A percentile compares a stretch with the other conserved stretches of the same genome.
Evolutionary conservation across 352 stramenopile genomes (phyloP).

Genomic region (Peronospora belbahrii): DNA sequence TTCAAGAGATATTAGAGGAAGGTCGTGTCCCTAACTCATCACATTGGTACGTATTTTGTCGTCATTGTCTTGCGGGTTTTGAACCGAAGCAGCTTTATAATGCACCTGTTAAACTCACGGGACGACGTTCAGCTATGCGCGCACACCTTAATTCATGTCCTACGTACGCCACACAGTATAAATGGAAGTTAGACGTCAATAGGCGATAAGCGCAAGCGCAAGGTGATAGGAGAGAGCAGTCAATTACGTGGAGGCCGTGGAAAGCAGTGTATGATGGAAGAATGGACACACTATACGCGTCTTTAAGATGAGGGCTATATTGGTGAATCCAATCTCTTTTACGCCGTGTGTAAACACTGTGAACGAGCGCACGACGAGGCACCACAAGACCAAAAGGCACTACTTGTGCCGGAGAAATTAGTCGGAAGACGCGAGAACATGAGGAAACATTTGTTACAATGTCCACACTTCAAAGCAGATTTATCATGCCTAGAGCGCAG

Average conservation of each 20-base stretch:
- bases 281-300: constrained; percentile 72
- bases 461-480: constrained; percentile 57
- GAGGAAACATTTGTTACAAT: constrained; percentile 61
- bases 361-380: constrained; percentile 52
- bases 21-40: constrained; percentile 68
- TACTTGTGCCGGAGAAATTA: constrained; percentile 52
- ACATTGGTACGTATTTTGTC: constrained; percentile 78
- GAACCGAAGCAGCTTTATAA: constrained; percentile 63
- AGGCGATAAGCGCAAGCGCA: constrained; percentile 51
- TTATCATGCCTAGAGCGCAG: constrained; percentile 45
- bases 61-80: constrained; percentile 54
- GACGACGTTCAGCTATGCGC: constrained; percentile 65
- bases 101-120: constrained; percentile 48
- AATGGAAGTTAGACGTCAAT: constrained; percentile 22
- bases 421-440: constrained; percentile 72
- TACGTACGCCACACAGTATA: constrained; percentile 61
- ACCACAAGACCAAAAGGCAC: constrained; percentile 40
- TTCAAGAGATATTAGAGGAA: constrained; percentile 56
- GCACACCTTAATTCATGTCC: constrained; percentile 69
- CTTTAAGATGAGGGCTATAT: constrained; percentile 76
- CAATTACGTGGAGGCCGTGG: constrained; percentile 40
- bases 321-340: constrained; percentile 79
- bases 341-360: constrained; percentile 63
- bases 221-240: constrained; percentile 23
- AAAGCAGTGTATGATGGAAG: constrained; percentile 80